Conservation (phyloP, 2,329 filamentous ascomycete genomes). For the Epichloe elymi region DNA sequence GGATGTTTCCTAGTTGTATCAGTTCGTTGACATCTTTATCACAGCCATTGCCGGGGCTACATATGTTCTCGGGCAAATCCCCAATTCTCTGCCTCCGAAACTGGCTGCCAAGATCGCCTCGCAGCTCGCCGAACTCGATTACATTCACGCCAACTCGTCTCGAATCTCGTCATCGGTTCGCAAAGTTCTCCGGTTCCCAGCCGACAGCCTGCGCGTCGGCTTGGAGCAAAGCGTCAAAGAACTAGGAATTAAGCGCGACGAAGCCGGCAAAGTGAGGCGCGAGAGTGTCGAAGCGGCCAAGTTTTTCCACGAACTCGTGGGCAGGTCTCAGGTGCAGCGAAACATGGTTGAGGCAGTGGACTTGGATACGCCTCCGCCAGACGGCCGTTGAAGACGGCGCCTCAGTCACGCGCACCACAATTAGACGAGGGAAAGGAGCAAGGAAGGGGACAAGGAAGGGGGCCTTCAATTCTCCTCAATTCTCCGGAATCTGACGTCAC, state of each 20-base stretch:
- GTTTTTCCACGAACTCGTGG: conserved; percentile 79
- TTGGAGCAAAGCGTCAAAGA: conserved; percentile 79
- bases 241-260: conserved; percentile 62
- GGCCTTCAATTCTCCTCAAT: neutral
- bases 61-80: conserved; percentile 78
- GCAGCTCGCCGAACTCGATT: conserved; percentile 73
- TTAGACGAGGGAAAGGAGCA: neutral
- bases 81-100: conserved; percentile 73
- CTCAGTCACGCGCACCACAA: neutral
- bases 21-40: neutral
- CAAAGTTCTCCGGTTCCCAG: conserved; percentile 76
- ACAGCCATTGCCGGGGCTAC: conserved; percentile 60
- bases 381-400: conserved; percentile 13
- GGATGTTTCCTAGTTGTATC: neutral
- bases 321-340: conserved; percentile 44
- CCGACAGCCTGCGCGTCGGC: conserved; percentile 71
- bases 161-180: conserved; percentile 79
- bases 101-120: conserved; percentile 73
- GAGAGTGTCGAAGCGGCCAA: conserved; percentile 81
- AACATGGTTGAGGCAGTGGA: conserved; percentile 38
- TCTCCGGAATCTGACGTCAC: too few relatives aligned
- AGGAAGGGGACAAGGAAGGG: neutral
- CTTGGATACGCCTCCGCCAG: conserved; percentile 37
- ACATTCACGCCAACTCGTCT: conserved; percentile 75
- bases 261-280: conserved; percentile 65